Percentiles rank a stretch among this genome's conserved stretches.
Evolutionary conservation across 495 filamentous ascomycete species (phyloP).

Genomic region (Penicillium canariense): DNA sequence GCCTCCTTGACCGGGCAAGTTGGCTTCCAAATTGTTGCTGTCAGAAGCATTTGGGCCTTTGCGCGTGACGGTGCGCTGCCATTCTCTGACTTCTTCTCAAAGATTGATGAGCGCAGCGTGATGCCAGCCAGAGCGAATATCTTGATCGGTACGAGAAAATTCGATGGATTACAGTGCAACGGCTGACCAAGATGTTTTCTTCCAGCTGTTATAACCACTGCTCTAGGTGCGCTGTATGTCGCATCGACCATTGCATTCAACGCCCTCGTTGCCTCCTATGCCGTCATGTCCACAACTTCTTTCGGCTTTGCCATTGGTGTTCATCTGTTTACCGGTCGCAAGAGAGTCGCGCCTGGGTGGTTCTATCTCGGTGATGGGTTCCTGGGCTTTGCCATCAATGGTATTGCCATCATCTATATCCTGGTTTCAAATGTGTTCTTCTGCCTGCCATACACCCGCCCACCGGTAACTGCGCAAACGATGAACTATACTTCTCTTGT

Average conservation of each 20-base stretch:
- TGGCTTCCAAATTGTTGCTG: conserved; percentile 42
- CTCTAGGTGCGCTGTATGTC: conserved; percentile 8
- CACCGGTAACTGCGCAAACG: neutral
- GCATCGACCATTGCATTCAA: conserved; percentile 6
- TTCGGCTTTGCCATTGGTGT: conserved; percentile 8
- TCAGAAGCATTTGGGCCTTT: conserved; percentile 57
- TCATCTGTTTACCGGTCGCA: conserved; percentile 7
- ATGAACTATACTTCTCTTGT: conserved; percentile 12
- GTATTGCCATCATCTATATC: conserved; percentile 4
- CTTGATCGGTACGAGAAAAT: neutral
- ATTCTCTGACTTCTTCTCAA: conserved; percentile 53
- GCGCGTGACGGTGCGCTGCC: conserved; percentile 56
- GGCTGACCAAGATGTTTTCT: no score
- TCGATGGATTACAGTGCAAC: neutral
- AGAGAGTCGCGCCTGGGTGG: conserved; percentile 3
- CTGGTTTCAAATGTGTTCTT: conserved; percentile 7
- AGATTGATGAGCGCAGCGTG: conserved; percentile 4
- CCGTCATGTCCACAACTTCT: conserved; percentile 8
- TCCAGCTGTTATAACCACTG: conserved; percentile 1
- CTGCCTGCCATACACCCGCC: conserved; percentile 3
- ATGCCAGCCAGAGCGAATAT: conserved; percentile 9
- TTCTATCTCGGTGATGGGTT: conserved; percentile 8
- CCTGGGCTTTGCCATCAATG: conserved; percentile 2
- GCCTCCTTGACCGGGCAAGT: conserved; percentile 17
- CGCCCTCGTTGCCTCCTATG: conserved; percentile 10